Conservation (phyloP, 352 stramenopile genomes). For the Aphanomyces cochlioides region DNA sequence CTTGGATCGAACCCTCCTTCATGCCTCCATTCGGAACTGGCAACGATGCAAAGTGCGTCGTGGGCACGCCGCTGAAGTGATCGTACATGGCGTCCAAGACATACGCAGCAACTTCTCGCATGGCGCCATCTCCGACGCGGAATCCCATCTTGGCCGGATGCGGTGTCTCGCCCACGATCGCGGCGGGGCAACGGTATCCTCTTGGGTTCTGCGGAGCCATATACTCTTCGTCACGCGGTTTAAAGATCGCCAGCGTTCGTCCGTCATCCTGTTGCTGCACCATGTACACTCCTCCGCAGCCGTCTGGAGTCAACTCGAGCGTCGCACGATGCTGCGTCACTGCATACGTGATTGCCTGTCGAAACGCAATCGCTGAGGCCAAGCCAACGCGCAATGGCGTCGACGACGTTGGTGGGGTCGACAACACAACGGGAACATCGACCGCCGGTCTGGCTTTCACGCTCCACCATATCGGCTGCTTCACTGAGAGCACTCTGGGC, state of each 20-base stretch:
- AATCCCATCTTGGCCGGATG: constrained; percentile 85
- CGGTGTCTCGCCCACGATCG: constrained; percentile 70
- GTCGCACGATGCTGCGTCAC: neutral
- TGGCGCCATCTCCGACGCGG: constrained; percentile 74
- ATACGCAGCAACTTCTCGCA: constrained; percentile 81
- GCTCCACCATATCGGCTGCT: too few species aligned
- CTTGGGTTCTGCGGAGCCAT: constrained; percentile 98
- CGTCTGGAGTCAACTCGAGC: constrained; percentile 66
- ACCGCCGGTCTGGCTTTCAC: too few species aligned
- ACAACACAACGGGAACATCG: too few species aligned
- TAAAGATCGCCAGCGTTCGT: constrained; percentile 88
- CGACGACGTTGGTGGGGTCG: too few species aligned
- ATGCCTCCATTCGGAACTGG: constrained; percentile 46
- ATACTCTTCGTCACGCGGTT: constrained; percentile 98
- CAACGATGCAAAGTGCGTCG: constrained; percentile 72
- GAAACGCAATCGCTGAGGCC: neutral
- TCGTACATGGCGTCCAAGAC: constrained; percentile 73
- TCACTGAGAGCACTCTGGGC: neutral
- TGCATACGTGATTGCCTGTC: neutral
- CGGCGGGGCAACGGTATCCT: constrained; percentile 86
- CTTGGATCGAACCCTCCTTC: constrained; percentile 85
- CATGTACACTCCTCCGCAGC: constrained; percentile 75
- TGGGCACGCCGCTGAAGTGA: constrained; percentile 78
- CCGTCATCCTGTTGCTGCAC: constrained; percentile 33
- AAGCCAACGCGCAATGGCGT: neutral